Evolutionary conservation across 768 basidiomycete genomes (phyloP), one percentile per base, ranked within the genome.

Genomic region (Boletus pseudopeckii): DNA sequence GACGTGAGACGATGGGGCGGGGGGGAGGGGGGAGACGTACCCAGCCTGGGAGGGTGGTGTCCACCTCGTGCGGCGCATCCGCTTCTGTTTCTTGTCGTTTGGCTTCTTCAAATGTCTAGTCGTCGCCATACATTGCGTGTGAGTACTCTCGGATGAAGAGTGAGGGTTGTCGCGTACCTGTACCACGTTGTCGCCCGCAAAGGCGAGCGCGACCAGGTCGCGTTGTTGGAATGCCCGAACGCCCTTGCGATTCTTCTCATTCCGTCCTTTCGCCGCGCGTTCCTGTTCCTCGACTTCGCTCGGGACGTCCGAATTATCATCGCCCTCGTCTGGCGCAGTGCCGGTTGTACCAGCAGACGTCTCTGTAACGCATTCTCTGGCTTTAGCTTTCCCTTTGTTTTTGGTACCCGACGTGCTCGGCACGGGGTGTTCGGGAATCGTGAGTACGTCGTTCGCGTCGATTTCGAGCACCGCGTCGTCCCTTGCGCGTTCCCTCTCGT

Each of bases 111-210:
- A 99, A 99, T 50, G 89, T 87, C 92, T 95, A 42, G 15, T 24
- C 38, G 24, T 24, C 3, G 3, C 22, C 22, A 22, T 22, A 22
- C 22, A 22, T 22, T 38, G 60, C 24, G 15, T 45, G 47, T 26
- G 45, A 40, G 42, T 34, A 4, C 11, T 14, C 39, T 40, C 13
- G 33, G 33, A 33, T 17, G 1, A 6, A 32, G n/a, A 7, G 20
- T 0, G 17, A n/a, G 10, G 4, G 7, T 8, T 3, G 28, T 65
- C 42, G 7, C 84, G 33, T 63, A 92, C 92, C 72, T 89, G 85
- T 7, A 97, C 85, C 32, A 98, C 96, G 59, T 98, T 92, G 70
- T 99, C 97, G 3, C 93, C 95, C 2, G 95, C 96, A 74, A 99
- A 99, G 0, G 97, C 97, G 50, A 85, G 84, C 1, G 94, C 90